Evolutionary conservation across 352 stramenopile species (phyloP), one percentile per base, ranked within the genome.

Genomic region (Pythium phragmiticola): DNA sequence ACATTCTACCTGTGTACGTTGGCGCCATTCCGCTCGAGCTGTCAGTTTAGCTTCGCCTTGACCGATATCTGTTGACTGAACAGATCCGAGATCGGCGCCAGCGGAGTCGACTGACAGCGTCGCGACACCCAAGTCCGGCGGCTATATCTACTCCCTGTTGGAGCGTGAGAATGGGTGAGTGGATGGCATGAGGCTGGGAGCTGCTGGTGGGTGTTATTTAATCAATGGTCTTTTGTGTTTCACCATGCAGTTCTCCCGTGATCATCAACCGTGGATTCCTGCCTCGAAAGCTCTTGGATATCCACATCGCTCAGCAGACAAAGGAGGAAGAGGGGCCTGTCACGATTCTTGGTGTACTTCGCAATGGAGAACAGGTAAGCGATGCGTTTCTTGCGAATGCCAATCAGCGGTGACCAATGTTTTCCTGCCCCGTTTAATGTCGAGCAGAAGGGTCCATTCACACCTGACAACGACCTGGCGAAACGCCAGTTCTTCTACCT

Each of bases 181-280:
- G 2, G 49, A 37, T 23, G 16, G 30, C 36, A 54, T 50, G 48
- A 12, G 17, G 43, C 26, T 47, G 3, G 26, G 7, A 17, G 4
- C 12, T 52, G 17, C 13, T 58, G 54, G 43, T 34, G 17, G 6
- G 14, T 9, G 2, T 33, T 4, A 41, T 13, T 21, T n/a, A 30
- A 30, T 30, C 28, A 52, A 52, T 12, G 4, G 26, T 16, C n/a
- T 16, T 37, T 41, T 21, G 16, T 8, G 17, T 21, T 26, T 50
- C 16, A 4, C 21, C 33, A 21, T 11, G 37, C 23, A 94, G 86
- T 39, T 93, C 87, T 0, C 81, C 87, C 5, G 78, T 94, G 19
- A 93, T 95, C 46, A 78, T 95, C 26, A 95, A 95, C 63, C 82
- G 87, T 57, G 87, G 87, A 4, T 95, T 81, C 78, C 70, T 95